Base-by-base conservation (phyloP, 371 early-diverging fungal species). In the Mortierella sp. region DNA sequence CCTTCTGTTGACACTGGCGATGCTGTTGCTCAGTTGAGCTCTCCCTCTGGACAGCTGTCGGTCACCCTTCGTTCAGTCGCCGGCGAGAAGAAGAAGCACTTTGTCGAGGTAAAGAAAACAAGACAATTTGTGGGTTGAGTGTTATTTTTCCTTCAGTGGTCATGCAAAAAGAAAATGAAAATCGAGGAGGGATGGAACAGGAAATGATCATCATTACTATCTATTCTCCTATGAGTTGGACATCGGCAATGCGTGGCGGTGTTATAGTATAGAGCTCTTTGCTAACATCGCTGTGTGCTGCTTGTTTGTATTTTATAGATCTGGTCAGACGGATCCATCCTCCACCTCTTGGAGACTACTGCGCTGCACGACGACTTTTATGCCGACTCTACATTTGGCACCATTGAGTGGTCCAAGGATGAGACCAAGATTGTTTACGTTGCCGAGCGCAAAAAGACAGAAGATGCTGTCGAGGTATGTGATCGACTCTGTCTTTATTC, bases 311-410 rank as follows among this genome's bases (percentile, higher is more conserved):
- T 42, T 44, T 68, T 54, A 2, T 60, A 94, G 89, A 82, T 93
- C 34, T 94, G 92, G 91, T 77, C 87, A 26, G 80, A 85, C 16
- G 89, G 88, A 26, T 74, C 74, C 11, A 84, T 93, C 38, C 75
- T 80, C 26, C 87, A 87, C 55, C 79, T 84, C 21, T 80, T 90
- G 75, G 92, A 94, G 24, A 93, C 94, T 38, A 89, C 93, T 8
- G 83, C 89, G 31, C 63, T 77, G 47, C 95, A 95, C 57, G 94
- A 92, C 28, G 90, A 89, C 38, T 94, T 95, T 79, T 95, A 93
- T 76, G 79, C 87, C 13, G 94, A 95, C 79, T 81, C 89, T 68
- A 90, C 92, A 3, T 94, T 95, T 84, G 95, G 95, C 16, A 80
- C 89, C 11, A 74, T 95, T n/a, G 84, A 88, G 21, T 94, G 94